These are phyloP conservation scores for Bipolaris zeicola DNA, from an alignment of 2,329 filamentous ascomycete genomes.

Conservation along the genomic window DNA sequence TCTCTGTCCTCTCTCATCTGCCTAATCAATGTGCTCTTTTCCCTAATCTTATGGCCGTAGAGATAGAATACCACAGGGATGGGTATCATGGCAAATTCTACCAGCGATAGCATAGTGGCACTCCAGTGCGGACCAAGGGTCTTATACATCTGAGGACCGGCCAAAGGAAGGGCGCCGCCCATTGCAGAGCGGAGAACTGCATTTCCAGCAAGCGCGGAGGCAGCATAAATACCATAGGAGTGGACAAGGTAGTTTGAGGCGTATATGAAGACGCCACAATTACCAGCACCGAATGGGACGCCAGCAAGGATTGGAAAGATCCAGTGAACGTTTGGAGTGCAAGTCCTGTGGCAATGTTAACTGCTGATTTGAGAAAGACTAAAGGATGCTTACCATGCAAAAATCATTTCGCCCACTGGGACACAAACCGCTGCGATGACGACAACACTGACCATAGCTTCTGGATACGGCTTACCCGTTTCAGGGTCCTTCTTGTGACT, in stretches of 20 bases:
- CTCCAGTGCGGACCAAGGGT: conserved; percentile 77
- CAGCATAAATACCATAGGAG: conserved; percentile 80
- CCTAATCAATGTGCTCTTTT: conserved; percentile 61
- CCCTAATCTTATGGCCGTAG: conserved; percentile 62
- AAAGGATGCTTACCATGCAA: conserved; percentile 65
- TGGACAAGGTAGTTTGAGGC: conserved; percentile 78
- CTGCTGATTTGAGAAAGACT: neutral
- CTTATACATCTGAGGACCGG: conserved; percentile 66
- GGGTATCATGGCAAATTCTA: conserved; percentile 76
- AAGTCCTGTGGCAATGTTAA: conserved; percentile 42
- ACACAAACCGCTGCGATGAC: conserved; percentile 76
- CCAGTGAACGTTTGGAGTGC: conserved; percentile 79
- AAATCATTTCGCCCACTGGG: conserved; percentile 80
- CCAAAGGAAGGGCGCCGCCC: conserved; percentile 79
- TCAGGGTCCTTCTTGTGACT: conserved; percentile 73
- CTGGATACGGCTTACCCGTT: conserved; percentile 75
- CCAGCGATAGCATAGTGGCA: conserved; percentile 72
- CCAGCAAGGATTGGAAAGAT: conserved; percentile 79
- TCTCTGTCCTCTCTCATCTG: conserved; percentile 53
- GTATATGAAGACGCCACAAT: conserved; percentile 81
- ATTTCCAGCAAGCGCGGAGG: conserved; percentile 80
- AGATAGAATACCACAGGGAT: conserved; percentile 80
- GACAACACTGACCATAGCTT: conserved; percentile 81
- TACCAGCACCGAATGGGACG: conserved; percentile 78
- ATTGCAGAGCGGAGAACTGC: conserved; percentile 73